Conservation (phyloP, 164 flowering plant species). For the Dillenia turbinata region DNA sequence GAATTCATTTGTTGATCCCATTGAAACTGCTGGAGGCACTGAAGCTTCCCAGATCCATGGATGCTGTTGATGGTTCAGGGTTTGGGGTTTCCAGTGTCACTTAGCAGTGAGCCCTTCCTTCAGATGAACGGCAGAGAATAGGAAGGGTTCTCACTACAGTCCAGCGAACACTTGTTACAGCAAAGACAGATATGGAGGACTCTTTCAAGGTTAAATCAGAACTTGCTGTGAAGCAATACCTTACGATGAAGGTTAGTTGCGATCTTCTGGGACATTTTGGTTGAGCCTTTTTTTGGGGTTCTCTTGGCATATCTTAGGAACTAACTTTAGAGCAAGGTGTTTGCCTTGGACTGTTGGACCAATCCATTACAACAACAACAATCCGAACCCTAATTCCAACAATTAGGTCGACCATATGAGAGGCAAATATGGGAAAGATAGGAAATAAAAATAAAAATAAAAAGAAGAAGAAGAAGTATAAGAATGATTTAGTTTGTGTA, state of each 20-base stretch:
- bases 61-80: conserved; percentile 28
- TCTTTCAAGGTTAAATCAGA: conserved; percentile 82
- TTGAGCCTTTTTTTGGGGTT: no score
- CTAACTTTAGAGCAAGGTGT: no score
- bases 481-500: no score
- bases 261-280: no score
- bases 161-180: conserved; percentile 78
- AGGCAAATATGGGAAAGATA: no score
- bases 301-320: no score
- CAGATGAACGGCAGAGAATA: conserved; percentile 76
- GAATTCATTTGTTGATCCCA: conserved; percentile 43
- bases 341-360: no score
- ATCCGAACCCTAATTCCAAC: no score
- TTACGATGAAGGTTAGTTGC: conserved; percentile 63
- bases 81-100: conserved; percentile 33
- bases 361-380: no score
- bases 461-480: no score
- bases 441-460: no score
- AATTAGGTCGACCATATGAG: no score
- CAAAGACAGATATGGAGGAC: conserved; percentile 97
- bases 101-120: conserved; percentile 66
- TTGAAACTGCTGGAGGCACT: conserved; percentile 41
- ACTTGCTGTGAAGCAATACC: conserved; percentile 89
- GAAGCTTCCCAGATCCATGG: conserved; percentile 36
- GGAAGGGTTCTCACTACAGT: conserved; percentile 60